Evolutionary conservation across 139 green algal species (phyloP).

Genomic region (Micractinium conductrix): DNA sequence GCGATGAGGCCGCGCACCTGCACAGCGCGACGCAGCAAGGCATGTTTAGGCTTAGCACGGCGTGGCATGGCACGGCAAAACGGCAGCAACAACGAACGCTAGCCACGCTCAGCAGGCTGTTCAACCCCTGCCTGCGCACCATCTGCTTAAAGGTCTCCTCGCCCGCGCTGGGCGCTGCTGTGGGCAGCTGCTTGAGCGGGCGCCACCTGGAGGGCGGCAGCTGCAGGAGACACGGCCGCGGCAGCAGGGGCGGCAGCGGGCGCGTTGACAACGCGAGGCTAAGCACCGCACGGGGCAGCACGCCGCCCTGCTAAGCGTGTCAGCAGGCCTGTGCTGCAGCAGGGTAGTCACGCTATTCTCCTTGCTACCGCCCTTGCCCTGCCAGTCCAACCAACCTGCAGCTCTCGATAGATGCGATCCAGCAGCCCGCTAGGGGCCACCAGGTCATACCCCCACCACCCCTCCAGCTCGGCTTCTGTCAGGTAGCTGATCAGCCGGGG

Average conservation of each 20-base stretch:
- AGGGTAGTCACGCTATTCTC: too few species aligned
- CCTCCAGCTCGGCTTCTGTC: conserved; percentile 27
- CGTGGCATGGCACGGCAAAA: too few species aligned
- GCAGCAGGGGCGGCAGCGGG: not conserved
- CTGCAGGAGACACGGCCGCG: conserved; percentile 10
- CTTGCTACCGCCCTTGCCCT: not conserved
- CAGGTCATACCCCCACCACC: conserved; percentile 79
- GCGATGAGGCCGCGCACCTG: conserved; percentile 35
- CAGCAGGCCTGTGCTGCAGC: too few species aligned
- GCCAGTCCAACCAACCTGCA: conserved; percentile 34
- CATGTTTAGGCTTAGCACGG: not conserved
- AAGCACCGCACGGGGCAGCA: too few species aligned
- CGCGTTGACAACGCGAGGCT: too few species aligned
- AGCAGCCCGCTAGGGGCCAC: conserved; percentile 51
- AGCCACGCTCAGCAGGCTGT: not conserved
- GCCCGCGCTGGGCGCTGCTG: conserved; percentile 10
- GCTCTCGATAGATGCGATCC: conserved; percentile 51
- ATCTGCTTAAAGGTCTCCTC: conserved; percentile 15
- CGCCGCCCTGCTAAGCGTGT: too few species aligned
- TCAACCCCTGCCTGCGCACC: not conserved
- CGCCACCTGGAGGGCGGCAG: conserved; percentile 48
- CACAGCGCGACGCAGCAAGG: not conserved
- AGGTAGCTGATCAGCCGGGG: conserved; percentile 6
- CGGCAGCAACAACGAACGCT: not conserved
- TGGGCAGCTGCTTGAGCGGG: conserved; percentile 53